These are phyloP conservation scores for Saraca asoca DNA, from an alignment of 331 rosid genomes.

Conservation along the genomic window DNA sequence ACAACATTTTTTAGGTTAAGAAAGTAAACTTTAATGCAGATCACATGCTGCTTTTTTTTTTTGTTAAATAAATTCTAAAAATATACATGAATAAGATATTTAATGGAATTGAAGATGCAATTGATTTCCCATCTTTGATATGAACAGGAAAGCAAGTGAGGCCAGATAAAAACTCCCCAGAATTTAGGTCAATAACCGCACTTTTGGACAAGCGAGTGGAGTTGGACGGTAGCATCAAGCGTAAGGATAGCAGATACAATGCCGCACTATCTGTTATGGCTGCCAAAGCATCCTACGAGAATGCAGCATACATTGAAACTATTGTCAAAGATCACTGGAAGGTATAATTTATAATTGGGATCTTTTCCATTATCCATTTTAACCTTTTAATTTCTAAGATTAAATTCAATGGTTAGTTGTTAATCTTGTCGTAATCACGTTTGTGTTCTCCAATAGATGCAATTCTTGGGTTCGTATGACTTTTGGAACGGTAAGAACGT, in stretches of 20 bases:
- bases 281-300: constrained; percentile 57
- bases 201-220: constrained; percentile 48
- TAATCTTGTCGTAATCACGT: background rate
- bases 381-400: background rate
- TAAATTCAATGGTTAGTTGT: too few species aligned
- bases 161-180: constrained; percentile 44
- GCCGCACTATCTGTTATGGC: constrained; percentile 64
- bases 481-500: constrained; percentile 58
- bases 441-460: constrained; percentile 33
- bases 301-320: constrained; percentile 36
- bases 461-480: constrained; percentile 46
- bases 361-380: background rate
- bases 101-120: too few species aligned
- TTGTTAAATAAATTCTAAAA: too few species aligned
- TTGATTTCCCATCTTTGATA: too few species aligned
- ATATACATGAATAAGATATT: too few species aligned
- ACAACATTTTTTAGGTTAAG: too few species aligned
- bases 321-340: constrained; percentile 50
- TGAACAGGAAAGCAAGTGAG: constrained; percentile 31
- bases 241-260: constrained; percentile 43
- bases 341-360: constrained; percentile 31
- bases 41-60: too few species aligned
- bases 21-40: too few species aligned
- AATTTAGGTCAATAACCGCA: constrained; percentile 48
- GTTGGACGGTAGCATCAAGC: constrained; percentile 42